phyloP scores from a whole-genome alignment of 139 green algal species.

The Coelastrella sp. region DNA sequence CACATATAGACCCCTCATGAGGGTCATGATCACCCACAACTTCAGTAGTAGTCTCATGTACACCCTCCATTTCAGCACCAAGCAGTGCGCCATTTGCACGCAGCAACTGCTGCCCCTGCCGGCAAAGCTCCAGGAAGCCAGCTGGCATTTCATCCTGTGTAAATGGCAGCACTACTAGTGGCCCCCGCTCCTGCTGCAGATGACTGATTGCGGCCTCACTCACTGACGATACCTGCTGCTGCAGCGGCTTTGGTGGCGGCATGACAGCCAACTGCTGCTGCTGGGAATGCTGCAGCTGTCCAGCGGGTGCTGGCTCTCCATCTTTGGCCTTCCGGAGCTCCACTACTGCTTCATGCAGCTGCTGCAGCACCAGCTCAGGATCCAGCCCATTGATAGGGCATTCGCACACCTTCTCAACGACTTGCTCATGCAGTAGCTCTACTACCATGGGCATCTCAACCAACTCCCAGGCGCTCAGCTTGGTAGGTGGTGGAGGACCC shows the following conservation, averaged over 20 bases:
- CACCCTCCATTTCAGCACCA: background rate
- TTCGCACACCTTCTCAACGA: background rate
- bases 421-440: constrained; percentile 24
- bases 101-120: constrained; percentile 5
- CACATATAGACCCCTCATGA: background rate
- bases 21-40: constrained; percentile 24
- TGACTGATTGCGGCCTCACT: background rate
- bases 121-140: background rate
- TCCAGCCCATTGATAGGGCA: background rate
- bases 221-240: background rate
- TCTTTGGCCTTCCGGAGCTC: background rate
- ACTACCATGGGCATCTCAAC: constrained; percentile 14
- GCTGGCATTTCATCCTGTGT: background rate
- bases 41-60: constrained; percentile 12
- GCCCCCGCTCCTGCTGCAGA: constrained; percentile 11
- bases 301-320: background rate
- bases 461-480: constrained; percentile 44
- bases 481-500: constrained; percentile 27
- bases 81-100: background rate
- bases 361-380: constrained; percentile 3
- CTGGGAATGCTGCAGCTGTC: background rate
- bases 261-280: background rate
- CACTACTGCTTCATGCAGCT: constrained; percentile 5
- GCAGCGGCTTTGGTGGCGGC: no score
- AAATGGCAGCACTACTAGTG: background rate